These are phyloP conservation scores for Lomentospora prolificans DNA, from an alignment of 2,329 filamentous ascomycete genomes.

Conservation along the genomic window DNA sequence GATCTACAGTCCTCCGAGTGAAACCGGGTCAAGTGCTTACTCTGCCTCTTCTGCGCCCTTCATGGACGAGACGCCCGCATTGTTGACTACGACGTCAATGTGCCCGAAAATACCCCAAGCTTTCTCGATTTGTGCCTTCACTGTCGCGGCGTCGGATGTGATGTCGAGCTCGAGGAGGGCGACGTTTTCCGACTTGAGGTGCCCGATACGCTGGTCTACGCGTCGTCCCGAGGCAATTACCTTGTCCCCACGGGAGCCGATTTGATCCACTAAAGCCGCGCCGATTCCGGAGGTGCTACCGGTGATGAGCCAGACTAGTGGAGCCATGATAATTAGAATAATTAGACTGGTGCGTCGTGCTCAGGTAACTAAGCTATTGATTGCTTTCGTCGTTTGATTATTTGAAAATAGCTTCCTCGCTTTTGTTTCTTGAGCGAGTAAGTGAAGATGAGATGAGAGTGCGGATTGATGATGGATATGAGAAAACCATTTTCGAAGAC, in stretches of 20 bases:
- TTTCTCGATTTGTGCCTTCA: neutral
- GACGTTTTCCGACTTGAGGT: constrained; percentile 17
- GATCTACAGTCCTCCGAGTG: too few relatives aligned
- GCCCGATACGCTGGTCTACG: constrained; percentile 16
- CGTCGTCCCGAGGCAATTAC: constrained; percentile 21
- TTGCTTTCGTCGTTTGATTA: too few relatives aligned
- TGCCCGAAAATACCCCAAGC: constrained; percentile 17
- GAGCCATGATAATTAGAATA: constrained; percentile 15
- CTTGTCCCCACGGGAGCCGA: constrained; percentile 19
- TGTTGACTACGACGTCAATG: constrained; percentile 25
- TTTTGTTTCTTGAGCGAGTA: too few relatives aligned
- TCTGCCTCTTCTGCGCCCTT: constrained; percentile 20
- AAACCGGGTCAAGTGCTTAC: too few relatives aligned
- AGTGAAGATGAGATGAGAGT: neutral
- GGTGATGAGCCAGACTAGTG: constrained; percentile 23
- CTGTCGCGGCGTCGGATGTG: constrained; percentile 9
- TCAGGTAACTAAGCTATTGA: too few relatives aligned
- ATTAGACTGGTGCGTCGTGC: neutral
- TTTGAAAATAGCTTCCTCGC: too few relatives aligned
- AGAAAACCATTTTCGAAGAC: neutral
- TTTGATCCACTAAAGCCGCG: constrained; percentile 16
- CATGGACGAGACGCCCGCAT: constrained; percentile 21
- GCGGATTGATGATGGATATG: neutral
- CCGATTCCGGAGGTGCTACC: constrained; percentile 25
- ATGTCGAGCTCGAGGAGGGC: constrained; percentile 23